phyloP scores from a whole-genome alignment of 495 filamentous ascomycete genomes.

The Acidomyces sp. region DNA sequence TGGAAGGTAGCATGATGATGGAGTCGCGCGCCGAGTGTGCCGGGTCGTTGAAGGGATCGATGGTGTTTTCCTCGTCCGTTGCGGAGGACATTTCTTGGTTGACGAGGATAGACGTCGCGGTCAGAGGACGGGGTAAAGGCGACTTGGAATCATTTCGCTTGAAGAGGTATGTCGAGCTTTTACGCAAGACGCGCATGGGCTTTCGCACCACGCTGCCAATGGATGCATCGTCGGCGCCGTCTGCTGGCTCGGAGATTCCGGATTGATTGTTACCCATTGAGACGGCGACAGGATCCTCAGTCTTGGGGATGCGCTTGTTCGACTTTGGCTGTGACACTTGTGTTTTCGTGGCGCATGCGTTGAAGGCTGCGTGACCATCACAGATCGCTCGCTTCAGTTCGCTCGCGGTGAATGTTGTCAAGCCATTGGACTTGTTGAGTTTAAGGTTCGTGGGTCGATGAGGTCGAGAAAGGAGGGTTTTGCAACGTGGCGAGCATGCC shows the following conservation, averaged over 20 bases:
- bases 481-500: conserved; percentile 17
- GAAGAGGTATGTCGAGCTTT: conserved; percentile 16
- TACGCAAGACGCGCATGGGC: conserved; percentile 14
- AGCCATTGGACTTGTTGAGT: conserved; percentile 12
- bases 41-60: conserved; percentile 9
- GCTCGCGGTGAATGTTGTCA: neutral
- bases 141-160: conserved; percentile 16
- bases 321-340: neutral
- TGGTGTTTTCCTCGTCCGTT: neutral
- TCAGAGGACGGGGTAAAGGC: conserved; percentile 9
- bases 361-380: conserved; percentile 8
- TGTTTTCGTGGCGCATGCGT: neutral
- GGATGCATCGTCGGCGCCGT: conserved; percentile 7
- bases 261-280: conserved; percentile 16
- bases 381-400: conserved; percentile 6
- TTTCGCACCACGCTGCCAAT: conserved; percentile 10
- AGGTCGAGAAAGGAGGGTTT: conserved; percentile 4
- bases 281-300: neutral
- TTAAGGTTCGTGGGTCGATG: conserved; percentile 7
- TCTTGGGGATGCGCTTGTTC: neutral
- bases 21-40: conserved; percentile 4
- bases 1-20: conserved; percentile 7
- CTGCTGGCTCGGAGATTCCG: conserved; percentile 2
- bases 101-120: conserved; percentile 13
- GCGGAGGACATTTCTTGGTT: neutral